Percentiles rank a stretch among this genome's conserved stretches.
phyloP scores from a whole-genome alignment of 176 grass and related monocot genomes.

The Oryza brachyantha region DNA sequence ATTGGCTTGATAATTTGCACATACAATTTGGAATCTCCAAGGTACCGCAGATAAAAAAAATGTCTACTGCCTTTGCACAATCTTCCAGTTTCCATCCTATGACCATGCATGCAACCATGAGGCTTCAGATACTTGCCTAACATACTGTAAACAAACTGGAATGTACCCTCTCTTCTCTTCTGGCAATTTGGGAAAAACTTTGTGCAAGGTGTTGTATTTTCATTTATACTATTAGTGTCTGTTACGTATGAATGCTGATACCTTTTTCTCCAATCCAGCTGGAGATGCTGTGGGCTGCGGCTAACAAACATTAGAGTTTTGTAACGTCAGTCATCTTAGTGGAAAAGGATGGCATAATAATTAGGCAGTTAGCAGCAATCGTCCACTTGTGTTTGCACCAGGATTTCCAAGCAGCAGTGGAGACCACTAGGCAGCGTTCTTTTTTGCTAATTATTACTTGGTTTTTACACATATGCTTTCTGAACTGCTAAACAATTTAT shows the following conservation, averaged over 20 bases:
- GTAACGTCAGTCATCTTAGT: background rate
- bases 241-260: background rate
- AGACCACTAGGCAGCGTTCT: too few relatives aligned
- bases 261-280: constrained; percentile 3
- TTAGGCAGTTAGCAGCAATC: background rate
- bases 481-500: too few relatives aligned
- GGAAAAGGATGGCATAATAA: background rate
- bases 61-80: background rate
- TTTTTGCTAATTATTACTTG: too few relatives aligned
- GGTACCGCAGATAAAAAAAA: background rate
- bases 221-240: background rate
- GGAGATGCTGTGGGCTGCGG: background rate
- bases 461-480: too few relatives aligned
- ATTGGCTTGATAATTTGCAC: background rate
- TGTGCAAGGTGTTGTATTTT: background rate
- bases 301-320: background rate
- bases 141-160: background rate
- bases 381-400: background rate
- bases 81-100: background rate
- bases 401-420: background rate
- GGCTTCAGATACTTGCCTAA: background rate
- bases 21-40: background rate
- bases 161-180: background rate
- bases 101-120: background rate
- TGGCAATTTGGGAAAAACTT: background rate